Evolutionary conservation across 2,329 filamentous ascomycete genomes (phyloP), one percentile per base, ranked within the genome.

Genomic region (Chaetothyriales sp.): DNA sequence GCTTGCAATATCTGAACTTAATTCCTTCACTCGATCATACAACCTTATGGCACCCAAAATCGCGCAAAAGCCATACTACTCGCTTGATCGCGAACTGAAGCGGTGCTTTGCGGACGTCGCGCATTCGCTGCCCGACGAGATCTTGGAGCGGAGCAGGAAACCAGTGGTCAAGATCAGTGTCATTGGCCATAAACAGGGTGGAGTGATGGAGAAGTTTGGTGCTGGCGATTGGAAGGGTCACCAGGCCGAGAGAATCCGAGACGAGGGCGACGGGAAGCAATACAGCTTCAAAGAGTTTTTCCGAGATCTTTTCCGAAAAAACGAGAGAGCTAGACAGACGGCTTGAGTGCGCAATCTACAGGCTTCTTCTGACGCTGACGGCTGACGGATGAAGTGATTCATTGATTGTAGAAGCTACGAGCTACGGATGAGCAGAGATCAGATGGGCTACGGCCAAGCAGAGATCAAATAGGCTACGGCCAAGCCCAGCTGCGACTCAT

Each of bases 21-120:
- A 97, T 67, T 68, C 70, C 28, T 74, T 94, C 47, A 84, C 88
- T 6, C 80, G 92, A 22, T 86, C 86, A 13, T 98, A 98, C 72
- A 97, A 97, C 62, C 78, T 97, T 2, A 90, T 94, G 81, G 90
- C 92, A 0, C 92, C 92, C 0, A 83, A 88, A 51, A 75, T 95
- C 1, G 89, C 90, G 2, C 94, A 92, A 69, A 95, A 95, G 67
- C 87, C 90, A 0, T 97, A 97, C 67, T 89, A 88, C 63, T 82
- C 76, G 1, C 78, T 97, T 6, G 80, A 89, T 45, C 80, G 90
- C 47, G 92, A 98, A 68, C 74, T 97, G 15, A 76, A 75, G 28
- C 74, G 78, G 2, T 95, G 89, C 65, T 97, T 82, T 63, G 85
- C 88, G 0, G 89, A 95, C 54, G 83, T 94, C 1, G 90, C 90